Evolutionary conservation across 2,329 filamentous ascomycete genomes (phyloP).

Genomic region (Phialemoniopsis sp.): DNA sequence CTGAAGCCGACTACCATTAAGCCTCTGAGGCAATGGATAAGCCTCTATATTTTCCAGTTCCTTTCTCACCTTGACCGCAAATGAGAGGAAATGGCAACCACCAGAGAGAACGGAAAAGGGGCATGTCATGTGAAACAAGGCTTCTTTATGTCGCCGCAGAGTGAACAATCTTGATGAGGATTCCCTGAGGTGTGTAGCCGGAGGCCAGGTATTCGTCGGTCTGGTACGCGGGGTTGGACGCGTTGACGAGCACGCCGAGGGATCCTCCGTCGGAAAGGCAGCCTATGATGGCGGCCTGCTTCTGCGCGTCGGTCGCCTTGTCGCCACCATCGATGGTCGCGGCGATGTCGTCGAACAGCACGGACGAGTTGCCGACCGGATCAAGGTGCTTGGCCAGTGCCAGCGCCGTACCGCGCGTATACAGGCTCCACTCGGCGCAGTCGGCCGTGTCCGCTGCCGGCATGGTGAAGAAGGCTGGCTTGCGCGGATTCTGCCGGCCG

Average conservation of each 20-base stretch:
- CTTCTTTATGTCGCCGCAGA: too few relatives aligned
- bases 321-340: constrained; percentile 10
- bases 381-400: constrained; percentile 19
- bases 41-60: too few relatives aligned
- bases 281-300: constrained; percentile 3
- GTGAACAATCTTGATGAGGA: too few relatives aligned
- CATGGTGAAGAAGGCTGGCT: constrained; percentile 10
- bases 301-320: constrained; percentile 2
- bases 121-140: too few relatives aligned
- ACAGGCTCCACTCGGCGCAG: constrained; percentile 17
- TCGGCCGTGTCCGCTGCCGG: constrained; percentile 7
- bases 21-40: too few relatives aligned
- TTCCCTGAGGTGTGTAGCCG: too few relatives aligned
- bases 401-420: constrained; percentile 9
- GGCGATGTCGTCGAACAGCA: constrained; percentile 8
- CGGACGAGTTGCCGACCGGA: constrained; percentile 8
- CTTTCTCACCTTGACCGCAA: too few relatives aligned
- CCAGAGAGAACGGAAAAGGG: too few relatives aligned
- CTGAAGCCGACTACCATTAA: too few relatives aligned
- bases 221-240: constrained; percentile 8
- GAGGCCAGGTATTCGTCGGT: constrained; percentile 9
- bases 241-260: constrained; percentile 9
- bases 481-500: constrained; percentile 3
- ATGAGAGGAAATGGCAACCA: too few relatives aligned
- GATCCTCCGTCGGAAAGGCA: constrained; percentile 11